A percentile compares a stretch with the other conserved stretches of the same genome.
phyloP scores from a whole-genome alignment of 352 stramenopile species.

The Phytophthora pistaciae region DNA sequence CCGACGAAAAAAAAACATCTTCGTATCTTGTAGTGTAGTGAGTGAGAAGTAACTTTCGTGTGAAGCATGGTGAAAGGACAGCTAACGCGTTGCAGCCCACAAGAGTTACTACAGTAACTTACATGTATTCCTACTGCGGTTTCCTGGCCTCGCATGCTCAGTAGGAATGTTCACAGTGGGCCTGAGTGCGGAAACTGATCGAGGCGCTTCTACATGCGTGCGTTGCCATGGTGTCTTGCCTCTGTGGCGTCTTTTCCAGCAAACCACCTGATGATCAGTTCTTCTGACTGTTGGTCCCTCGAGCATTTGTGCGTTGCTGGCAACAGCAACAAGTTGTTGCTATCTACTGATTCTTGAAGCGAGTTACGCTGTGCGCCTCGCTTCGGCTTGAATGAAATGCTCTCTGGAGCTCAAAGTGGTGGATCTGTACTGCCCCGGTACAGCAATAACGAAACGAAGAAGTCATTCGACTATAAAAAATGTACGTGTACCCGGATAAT shows the following conservation, averaged over 20 bases:
- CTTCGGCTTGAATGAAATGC: neutral
- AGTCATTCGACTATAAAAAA: constrained; percentile 11
- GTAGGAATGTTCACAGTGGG: neutral
- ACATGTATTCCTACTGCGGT: neutral
- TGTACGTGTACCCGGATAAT: neutral
- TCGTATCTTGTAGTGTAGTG: no score
- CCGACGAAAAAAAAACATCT: no score
- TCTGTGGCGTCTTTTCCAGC: constrained; percentile 9
- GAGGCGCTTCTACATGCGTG: constrained; percentile 13
- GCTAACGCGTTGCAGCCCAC: neutral
- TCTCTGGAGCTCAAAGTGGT: no score
- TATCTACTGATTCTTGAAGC: neutral
- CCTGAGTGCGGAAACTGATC: constrained; percentile 1
- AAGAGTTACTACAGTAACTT: no score
- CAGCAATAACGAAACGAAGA: no score
- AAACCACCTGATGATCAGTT: constrained; percentile 19
- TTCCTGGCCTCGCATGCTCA: neutral
- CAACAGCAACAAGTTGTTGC: no score
- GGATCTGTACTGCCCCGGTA: no score
- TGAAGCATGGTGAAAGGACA: neutral
- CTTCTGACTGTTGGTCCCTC: neutral
- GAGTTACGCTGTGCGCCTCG: no score
- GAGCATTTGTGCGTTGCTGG: no score
- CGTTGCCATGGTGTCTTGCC: neutral
- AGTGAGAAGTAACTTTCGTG: neutral